phyloP scores from a whole-genome alignment of 2,329 filamentous ascomycete genomes.

The Trichoderma citrinoviride region DNA sequence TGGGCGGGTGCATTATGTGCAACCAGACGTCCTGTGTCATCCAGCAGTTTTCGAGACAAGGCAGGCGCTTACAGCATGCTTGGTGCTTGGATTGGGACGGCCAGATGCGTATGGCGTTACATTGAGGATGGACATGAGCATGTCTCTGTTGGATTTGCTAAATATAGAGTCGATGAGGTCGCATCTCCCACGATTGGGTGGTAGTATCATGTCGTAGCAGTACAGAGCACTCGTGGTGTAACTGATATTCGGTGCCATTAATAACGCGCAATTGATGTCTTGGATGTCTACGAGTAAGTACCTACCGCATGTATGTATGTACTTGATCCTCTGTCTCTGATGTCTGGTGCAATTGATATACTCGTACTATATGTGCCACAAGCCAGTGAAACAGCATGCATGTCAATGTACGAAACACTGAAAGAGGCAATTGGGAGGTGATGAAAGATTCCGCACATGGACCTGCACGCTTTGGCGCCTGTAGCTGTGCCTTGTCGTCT shows the following conservation, averaged over 20 bases:
- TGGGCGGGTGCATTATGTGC: neutral
- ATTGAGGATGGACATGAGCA: neutral
- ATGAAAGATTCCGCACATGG: neutral
- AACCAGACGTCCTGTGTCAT: neutral
- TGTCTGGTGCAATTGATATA: no score
- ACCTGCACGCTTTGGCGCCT: no score
- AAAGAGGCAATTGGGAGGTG: neutral
- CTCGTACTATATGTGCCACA: no score
- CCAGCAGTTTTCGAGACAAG: neutral
- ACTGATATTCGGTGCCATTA: no score
- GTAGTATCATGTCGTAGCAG: neutral
- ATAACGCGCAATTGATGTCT: no score
- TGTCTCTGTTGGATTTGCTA: neutral
- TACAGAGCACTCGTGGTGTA: neutral
- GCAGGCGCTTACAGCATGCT: neutral
- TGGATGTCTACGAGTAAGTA: no score
- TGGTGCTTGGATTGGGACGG: neutral
- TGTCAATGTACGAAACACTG: no score
- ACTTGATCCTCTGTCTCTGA: no score
- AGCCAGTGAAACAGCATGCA: no score
- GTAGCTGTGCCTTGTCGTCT: no score
- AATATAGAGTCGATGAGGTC: neutral
- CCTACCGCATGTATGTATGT: no score
- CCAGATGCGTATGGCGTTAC: neutral
- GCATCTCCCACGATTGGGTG: neutral